Conservation (phyloP, 345 rosid genomes). For the Lumnitzera littorea region DNA sequence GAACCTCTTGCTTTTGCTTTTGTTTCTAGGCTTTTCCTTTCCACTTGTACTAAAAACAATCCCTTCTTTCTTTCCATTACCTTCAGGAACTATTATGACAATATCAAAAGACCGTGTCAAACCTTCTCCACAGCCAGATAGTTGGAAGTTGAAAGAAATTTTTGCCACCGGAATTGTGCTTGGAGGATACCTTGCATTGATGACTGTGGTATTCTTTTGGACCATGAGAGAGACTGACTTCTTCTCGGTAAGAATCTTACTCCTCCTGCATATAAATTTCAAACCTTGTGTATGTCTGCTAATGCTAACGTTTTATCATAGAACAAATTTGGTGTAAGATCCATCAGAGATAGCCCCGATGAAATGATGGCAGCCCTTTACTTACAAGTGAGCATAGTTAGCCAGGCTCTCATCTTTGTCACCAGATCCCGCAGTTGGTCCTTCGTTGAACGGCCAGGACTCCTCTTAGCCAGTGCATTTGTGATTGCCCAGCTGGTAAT, state of each 20-base stretch:
- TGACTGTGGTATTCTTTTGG: conserved; percentile 86
- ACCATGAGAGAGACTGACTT: conserved; percentile 58
- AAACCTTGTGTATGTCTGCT: neutral
- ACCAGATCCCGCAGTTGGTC: conserved; percentile 94
- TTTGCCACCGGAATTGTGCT: conserved; percentile 75
- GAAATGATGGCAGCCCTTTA: conserved; percentile 81
- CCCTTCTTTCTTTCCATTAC: neutral
- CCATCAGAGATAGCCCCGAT: conserved; percentile 15
- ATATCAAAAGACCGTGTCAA: conserved; percentile 81
- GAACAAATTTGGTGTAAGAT: conserved; percentile 53
- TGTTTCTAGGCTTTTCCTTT: neutral
- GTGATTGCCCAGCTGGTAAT: conserved; percentile 71
- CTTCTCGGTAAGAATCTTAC: conserved; percentile 47
- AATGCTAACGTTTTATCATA: conserved; percentile 12
- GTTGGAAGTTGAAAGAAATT: conserved; percentile 86
- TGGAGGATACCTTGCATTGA: conserved; percentile 77
- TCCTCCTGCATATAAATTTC: neutral
- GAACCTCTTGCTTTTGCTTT: conserved; percentile 15
- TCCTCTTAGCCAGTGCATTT: conserved; percentile 54
- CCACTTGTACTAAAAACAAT: neutral
- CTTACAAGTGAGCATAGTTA: conserved; percentile 81
- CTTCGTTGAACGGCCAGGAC: conserved; percentile 66
- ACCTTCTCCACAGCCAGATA: conserved; percentile 86
- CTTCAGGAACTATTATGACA: conserved; percentile 80
- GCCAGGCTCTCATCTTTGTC: conserved; percentile 87